These are phyloP conservation scores for Fusarium newnesense DNA, from an alignment of 2,329 filamentous ascomycete species.

Conservation along the genomic window DNA sequence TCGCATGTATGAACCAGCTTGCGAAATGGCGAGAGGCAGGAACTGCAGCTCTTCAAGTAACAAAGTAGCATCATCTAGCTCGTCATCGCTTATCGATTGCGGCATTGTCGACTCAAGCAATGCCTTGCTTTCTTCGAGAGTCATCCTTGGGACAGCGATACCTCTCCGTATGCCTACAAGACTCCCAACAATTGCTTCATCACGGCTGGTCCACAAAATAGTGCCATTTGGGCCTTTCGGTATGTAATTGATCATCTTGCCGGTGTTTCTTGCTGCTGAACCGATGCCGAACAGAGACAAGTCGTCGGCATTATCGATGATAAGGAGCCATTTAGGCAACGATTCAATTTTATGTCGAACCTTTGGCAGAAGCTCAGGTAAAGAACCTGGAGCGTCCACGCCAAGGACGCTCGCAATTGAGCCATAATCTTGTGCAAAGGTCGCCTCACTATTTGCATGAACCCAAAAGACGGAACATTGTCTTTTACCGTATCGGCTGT, in stretches of 20 bases:
- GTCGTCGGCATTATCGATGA: conserved; percentile 51
- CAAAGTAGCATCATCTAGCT: background rate
- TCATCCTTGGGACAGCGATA: conserved; percentile 42
- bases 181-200: conserved; percentile 40
- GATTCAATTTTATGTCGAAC: conserved; percentile 35
- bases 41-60: conserved; percentile 42
- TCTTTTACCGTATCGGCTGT: conserved; percentile 33
- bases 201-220: conserved; percentile 49
- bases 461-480: conserved; percentile 51
- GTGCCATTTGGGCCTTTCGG: conserved; percentile 41
- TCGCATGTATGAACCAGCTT: conserved; percentile 48
- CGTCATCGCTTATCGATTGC: background rate
- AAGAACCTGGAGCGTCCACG: conserved; percentile 31
- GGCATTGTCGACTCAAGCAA: conserved; percentile 1
- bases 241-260: conserved; percentile 34
- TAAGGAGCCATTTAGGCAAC: conserved; percentile 42
- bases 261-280: background rate
- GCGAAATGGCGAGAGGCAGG: conserved; percentile 48
- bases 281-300: conserved; percentile 43
- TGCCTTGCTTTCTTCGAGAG: conserved; percentile 14
- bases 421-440: conserved; percentile 47
- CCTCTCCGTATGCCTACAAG: conserved; percentile 39
- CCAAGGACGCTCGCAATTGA: conserved; percentile 44
- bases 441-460: conserved; percentile 47
- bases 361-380: conserved; percentile 28